Percentiles rank a stretch among this genome's conserved stretches.
These are phyloP conservation scores for Kodamaea kakaduensis DNA, from an alignment of 805 yeast species.

Conservation along the genomic window DNA sequence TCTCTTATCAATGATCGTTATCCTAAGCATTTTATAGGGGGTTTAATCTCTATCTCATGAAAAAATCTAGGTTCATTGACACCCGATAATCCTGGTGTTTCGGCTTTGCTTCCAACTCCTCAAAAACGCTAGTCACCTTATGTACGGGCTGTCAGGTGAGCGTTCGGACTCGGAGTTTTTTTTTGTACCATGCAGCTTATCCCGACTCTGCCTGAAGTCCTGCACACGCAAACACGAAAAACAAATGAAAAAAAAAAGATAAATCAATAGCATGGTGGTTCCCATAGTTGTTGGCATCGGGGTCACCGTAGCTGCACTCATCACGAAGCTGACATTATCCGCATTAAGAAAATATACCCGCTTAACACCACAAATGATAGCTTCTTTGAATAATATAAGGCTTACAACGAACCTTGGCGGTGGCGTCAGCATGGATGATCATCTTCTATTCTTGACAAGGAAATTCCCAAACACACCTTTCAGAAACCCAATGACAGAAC, in stretches of 20 bases:
- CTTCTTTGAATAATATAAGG: slow-evolving; percentile 29
- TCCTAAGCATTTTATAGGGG: no score
- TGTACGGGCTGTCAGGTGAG: slow-evolving; percentile 2
- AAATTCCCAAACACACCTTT: slow-evolving; percentile 28
- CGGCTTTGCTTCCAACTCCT: no score
- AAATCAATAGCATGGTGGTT: slow-evolving; percentile 23
- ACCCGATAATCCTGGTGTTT: no score
- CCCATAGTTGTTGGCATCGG: slow-evolving; percentile 57
- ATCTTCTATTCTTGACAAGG: slow-evolving; percentile 16
- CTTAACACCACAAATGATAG: slow-evolving; percentile 34
- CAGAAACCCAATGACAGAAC: slow-evolving; percentile 37
- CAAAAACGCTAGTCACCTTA: no score
- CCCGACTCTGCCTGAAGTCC: not conserved
- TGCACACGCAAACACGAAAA: no score
- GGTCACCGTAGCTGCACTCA: slow-evolving; percentile 48
- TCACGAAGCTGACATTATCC: slow-evolving; percentile 30
- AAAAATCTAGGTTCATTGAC: no score
- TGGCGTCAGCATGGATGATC: slow-evolving; percentile 6
- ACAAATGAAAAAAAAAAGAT: slow-evolving; percentile 1
- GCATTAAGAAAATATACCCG: slow-evolving; percentile 27
- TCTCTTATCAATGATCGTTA: no score
- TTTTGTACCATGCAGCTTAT: not conserved
- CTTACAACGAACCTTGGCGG: slow-evolving; percentile 8
- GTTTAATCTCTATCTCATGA: no score
- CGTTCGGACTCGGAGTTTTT: slow-evolving; percentile 13